Evolutionary conservation across 495 filamentous ascomycete species (phyloP).

Genomic region (Aspergillus conjunctus): DNA sequence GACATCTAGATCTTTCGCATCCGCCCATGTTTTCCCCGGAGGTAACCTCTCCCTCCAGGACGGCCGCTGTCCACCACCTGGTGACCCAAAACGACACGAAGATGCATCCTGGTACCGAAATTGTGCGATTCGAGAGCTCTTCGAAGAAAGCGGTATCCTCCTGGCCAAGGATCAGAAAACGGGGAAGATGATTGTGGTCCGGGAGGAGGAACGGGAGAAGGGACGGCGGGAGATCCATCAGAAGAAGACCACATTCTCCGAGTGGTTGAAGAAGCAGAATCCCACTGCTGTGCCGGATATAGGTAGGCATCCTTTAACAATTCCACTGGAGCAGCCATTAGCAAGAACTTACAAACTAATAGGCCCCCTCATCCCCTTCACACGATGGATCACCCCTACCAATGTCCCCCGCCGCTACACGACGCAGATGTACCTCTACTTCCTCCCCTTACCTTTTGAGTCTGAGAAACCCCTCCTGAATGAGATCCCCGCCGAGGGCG

Average conservation of each 20-base stretch:
- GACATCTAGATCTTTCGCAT: constrained; percentile 80
- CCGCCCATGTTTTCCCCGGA: constrained; percentile 96
- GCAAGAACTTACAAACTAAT: constrained; percentile 2
- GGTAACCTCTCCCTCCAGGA: constrained; percentile 77
- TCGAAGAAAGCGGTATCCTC: constrained; percentile 92
- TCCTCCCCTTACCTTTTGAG: constrained; percentile 68
- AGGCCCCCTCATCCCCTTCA: constrained; percentile 78
- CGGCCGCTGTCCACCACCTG: constrained; percentile 54
- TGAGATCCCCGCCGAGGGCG: constrained; percentile 37
- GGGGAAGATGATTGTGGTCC: constrained; percentile 56
- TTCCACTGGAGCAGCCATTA: constrained; percentile 8
- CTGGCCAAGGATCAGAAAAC: constrained; percentile 60
- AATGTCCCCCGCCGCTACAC: constrained; percentile 74
- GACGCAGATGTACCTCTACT: constrained; percentile 95
- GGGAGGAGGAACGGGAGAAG: constrained; percentile 59
- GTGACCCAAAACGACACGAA: constrained; percentile 55
- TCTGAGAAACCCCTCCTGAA: constrained; percentile 36
- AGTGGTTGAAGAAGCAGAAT: constrained; percentile 67
- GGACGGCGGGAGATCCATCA: constrained; percentile 70
- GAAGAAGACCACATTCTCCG: constrained; percentile 58
- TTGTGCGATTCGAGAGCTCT: constrained; percentile 85
- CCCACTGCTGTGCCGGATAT: constrained; percentile 64
- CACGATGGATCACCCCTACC: constrained; percentile 85
- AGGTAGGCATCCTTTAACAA: constrained; percentile 41
- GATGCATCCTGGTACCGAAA: constrained; percentile 71